Evolutionary conservation across 495 filamentous ascomycete species (phyloP), one percentile per base, ranked within the genome.

Genomic region (Choiromyces venosus): DNA sequence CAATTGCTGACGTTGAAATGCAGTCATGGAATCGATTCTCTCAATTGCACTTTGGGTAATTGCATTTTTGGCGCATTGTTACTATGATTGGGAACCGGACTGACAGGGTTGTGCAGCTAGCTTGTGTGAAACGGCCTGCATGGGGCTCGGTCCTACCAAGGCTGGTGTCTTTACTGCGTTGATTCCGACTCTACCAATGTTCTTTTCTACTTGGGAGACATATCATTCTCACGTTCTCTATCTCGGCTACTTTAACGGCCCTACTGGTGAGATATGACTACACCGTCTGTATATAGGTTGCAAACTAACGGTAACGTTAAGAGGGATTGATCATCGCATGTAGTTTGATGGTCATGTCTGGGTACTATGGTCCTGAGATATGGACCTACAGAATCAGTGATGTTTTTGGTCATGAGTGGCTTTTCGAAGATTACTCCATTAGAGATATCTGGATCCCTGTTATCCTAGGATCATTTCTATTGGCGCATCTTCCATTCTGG

Each of bases 161-260:
- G 87, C 92, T 9, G 95, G 95, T 76, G 91, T 93, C 65, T 96
- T 95, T 82, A 99, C 95, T 1, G 93, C 94, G 18, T 83, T 98
- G 46, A 88, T 93, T 69, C 96, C 95, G 2, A 96, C 93, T 76
- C 84, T 99, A 12, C 92, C 95, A 35, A 99, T 99, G 95, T 98
- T 97, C 86, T 97, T 98, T 84, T 97, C 94, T 7, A 99, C 95
- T 10, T 99, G 95, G 95, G 95, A 99, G 82, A 99, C 95, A 3
- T 99, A 97, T 82, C 95, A 99, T 83, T 97, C 95, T 1, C 95
- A 99, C 82, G 98, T 96, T 0, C 85, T 99, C 2, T 99, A 98
- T 82, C 90, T 99, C 5, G 95, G 95, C 42, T 93, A 96, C 82
- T 90, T 98, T 86, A 99, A 99, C 82, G 96, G 96, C 0, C 95